phyloP scores from a whole-genome alignment of 139 green algal species.

The Chlamydomonas incerta region DNA sequence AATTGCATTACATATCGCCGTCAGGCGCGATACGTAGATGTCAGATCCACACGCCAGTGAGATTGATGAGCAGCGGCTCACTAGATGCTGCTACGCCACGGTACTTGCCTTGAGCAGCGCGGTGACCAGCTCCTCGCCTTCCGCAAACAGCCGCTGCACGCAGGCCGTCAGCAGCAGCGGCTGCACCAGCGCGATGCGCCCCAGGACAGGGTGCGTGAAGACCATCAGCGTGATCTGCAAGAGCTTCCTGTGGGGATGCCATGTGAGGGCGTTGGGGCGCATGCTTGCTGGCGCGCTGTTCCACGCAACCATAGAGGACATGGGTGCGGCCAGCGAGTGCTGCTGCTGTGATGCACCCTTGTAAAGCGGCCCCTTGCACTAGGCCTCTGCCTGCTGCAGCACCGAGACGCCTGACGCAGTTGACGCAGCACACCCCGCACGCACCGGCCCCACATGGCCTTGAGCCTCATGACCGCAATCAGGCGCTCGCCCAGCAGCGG shows the following conservation, averaged over 20 bases:
- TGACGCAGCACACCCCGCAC: no score
- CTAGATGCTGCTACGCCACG: not conserved
- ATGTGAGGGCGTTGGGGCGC: no score
- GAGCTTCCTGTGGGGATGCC: not conserved
- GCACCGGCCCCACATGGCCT: constrained; percentile 27
- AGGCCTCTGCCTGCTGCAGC: no score
- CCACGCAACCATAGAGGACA: no score
- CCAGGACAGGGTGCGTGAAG: not conserved
- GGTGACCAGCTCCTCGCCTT: not conserved
- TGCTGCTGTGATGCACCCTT: no score
- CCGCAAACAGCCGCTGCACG: not conserved
- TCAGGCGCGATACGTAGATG: no score
- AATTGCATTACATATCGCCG: no score
- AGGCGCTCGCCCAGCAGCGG: not conserved
- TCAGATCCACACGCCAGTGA: no score
- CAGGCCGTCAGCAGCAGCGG: constrained; percentile 21
- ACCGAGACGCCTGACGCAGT: no score
- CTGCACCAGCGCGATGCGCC: constrained; percentile 2
- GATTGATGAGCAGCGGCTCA: no score
- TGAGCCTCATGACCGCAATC: not conserved
- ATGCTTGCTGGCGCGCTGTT: no score
- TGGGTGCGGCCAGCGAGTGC: not conserved
- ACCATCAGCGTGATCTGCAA: not conserved
- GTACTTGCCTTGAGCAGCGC: not conserved
- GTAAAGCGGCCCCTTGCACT: no score